These are phyloP conservation scores for Saururus chinensis DNA, from an alignment of 164 flowering plant species.

Conservation along the genomic window DNA sequence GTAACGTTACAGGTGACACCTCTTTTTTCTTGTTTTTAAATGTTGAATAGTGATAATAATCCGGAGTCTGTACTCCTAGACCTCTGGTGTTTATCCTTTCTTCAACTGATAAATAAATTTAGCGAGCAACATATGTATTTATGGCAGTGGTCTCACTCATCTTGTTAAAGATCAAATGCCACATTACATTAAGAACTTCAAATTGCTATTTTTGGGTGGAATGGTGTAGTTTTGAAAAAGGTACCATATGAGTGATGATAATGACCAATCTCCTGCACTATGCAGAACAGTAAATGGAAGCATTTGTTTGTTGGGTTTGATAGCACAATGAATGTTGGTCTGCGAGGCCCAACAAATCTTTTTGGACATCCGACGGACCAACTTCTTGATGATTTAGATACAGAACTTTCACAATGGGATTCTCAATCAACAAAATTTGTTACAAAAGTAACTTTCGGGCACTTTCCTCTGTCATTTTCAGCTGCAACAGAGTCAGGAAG, in stretches of 20 bases:
- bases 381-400: slow-evolving; percentile 47
- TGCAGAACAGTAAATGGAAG: slow-evolving; percentile 53
- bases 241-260: background rate
- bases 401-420: slow-evolving; percentile 79
- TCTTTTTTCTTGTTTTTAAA: background rate
- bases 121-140: background rate
- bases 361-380: slow-evolving; percentile 92
- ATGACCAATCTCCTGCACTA: slow-evolving; percentile 6
- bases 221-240: no score
- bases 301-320: slow-evolving; percentile 90
- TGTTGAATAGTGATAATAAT: background rate
- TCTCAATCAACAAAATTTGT: slow-evolving; percentile 31
- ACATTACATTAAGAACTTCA: no score
- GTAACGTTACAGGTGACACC: slow-evolving; percentile 60
- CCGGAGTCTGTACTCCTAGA: background rate
- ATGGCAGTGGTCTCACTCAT: no score
- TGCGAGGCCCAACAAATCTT: slow-evolving; percentile 89
- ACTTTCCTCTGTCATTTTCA: slow-evolving; percentile 89
- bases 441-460: slow-evolving; percentile 82
- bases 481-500: slow-evolving; percentile 55
- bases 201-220: no score
- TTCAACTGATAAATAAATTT: background rate
- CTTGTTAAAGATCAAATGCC: no score
- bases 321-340: slow-evolving; percentile 61
- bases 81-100: background rate